Percentiles rank a stretch among this genome's conserved stretches.
Evolutionary conservation across 768 basidiomycete species (phyloP).

Genomic region (Kwoniella botswanensis): DNA sequence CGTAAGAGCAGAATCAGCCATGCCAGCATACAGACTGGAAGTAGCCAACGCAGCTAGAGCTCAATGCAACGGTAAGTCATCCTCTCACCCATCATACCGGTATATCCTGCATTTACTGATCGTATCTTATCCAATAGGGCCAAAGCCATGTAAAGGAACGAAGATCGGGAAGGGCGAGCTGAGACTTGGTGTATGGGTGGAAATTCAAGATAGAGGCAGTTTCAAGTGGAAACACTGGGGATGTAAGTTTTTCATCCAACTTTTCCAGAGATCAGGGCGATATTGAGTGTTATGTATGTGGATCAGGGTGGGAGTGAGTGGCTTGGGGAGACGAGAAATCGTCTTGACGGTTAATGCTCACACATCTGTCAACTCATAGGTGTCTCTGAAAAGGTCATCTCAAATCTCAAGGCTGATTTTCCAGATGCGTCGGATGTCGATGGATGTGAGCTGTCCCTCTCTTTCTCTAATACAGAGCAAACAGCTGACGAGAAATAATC

Average conservation of each 20-base stretch:
- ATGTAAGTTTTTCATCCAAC: slow-evolving; percentile 60
- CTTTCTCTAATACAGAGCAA: not conserved
- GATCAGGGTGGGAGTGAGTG: not conserved
- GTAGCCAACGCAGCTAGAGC: slow-evolving; percentile 32
- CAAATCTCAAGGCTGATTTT: slow-evolving; percentile 71
- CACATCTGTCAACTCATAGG: slow-evolving; percentile 20
- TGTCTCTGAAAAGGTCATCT: slow-evolving; percentile 68
- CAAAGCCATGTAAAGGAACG: slow-evolving; percentile 64
- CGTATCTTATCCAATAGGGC: slow-evolving; percentile 16
- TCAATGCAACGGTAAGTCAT: slow-evolving; percentile 41
- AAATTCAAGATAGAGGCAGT: slow-evolving; percentile 70
- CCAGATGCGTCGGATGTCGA: slow-evolving; percentile 73
- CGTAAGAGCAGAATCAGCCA: slow-evolving; percentile 8
- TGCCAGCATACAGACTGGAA: slow-evolving; percentile 47
- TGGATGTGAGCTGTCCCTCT: slow-evolving; percentile 69
- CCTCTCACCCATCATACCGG: not conserved
- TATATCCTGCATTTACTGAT: not conserved
- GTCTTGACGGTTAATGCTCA: not conserved
- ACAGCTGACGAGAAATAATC: slow-evolving; percentile 9
- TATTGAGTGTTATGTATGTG: not conserved
- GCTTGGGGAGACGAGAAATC: not conserved
- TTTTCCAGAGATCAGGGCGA: not conserved
- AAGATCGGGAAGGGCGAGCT: slow-evolving; percentile 73
- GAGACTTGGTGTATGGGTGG: slow-evolving; percentile 75
- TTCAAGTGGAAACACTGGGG: slow-evolving; percentile 92